Base-by-base conservation (phyloP, 306 rosid species). In the Hippophae rhamnoides region DNA sequence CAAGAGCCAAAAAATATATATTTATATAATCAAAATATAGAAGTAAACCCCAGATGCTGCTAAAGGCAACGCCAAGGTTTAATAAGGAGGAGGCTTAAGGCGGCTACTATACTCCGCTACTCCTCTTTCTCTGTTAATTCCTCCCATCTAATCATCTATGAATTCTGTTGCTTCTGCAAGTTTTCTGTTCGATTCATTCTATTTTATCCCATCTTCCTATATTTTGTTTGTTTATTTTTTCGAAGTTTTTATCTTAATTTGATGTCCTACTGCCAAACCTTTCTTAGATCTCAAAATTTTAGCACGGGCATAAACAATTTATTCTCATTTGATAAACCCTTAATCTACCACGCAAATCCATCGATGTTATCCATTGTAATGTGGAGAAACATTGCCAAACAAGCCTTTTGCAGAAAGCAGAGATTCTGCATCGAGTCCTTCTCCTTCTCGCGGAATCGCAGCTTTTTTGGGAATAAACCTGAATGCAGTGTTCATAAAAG, bases 321-420 rank as follows among this genome's bases (percentile, higher is more conserved):
- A 2, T 45, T 50, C 51, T 62, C 65, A 26, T 60, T 65, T 41
- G 10, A 10, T 4, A 73, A 44, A 5, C 27, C 69, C 52, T 7
- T 13, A 1, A 40, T 41, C 63, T 68, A 26, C 10, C 76, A 41
- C 25, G 56, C 27, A 14, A 57, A 68, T 54, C 78, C 71, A 48
- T 67, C 71, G 1, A 64, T 61, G 81, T 65, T 82, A 61, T 76
- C 79, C 11, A 56, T 95, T 44, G 72, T 64, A 71, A 71, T 88
- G 93, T 92, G 93, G 89, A 81, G 76, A 14, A 79, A 52, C 75
- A 45, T 76, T 49, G 83, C 86, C 40, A 88, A 70, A 60, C 85
- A 60, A 59, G 80, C 78, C 49, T 47, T 80, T 58, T 64, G 54
- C 7, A 66, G 60, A 46, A 70, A 67, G 45, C 80, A 26, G 50